These are phyloP conservation scores for Cyclocybe aegerita DNA, from an alignment of 768 basidiomycete species.

Conservation along the genomic window DNA sequence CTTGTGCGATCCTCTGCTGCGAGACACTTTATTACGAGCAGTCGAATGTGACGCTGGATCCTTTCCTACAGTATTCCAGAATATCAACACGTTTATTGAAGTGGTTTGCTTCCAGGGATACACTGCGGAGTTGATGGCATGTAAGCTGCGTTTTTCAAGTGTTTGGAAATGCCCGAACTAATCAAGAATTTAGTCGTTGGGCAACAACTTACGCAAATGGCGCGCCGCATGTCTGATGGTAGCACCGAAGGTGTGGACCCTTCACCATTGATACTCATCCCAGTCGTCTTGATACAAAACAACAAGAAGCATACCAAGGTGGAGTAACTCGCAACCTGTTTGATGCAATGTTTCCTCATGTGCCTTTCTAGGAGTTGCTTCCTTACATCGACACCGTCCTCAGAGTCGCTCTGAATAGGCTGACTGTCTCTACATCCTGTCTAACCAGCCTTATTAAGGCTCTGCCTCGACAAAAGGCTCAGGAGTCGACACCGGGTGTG, in stretches of 20 bases:
- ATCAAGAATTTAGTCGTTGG: constrained; percentile 47
- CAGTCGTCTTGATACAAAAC: constrained; percentile 52
- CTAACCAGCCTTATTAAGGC: constrained; percentile 47
- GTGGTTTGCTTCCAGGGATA: constrained; percentile 55
- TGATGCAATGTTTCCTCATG: constrained; percentile 2
- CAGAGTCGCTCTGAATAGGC: constrained; percentile 49
- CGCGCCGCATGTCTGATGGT: constrained; percentile 60
- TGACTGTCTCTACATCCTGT: constrained; percentile 40
- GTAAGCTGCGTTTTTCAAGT: constrained; percentile 34
- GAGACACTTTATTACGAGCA: constrained; percentile 50
- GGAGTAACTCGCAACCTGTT: constrained; percentile 13
- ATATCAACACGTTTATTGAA: constrained; percentile 58
- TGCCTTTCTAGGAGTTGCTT: constrained; percentile 51
- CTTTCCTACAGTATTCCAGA: constrained; percentile 55
- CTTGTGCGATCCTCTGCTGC: constrained; percentile 52
- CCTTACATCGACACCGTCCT: constrained; percentile 59
- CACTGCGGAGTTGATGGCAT: constrained; percentile 49
- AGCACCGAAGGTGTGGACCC: constrained; percentile 49
- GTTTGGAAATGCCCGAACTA: background rate
- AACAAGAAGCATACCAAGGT: constrained; percentile 62
- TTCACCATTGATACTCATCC: constrained; percentile 53
- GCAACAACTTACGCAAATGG: constrained; percentile 48
- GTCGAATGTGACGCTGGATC: constrained; percentile 48
- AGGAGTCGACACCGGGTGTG: constrained; percentile 23
- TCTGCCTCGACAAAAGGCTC: constrained; percentile 37